phyloP scores from a whole-genome alignment of 2,329 filamentous ascomycete species.

The Aspergillus tanneri region DNA sequence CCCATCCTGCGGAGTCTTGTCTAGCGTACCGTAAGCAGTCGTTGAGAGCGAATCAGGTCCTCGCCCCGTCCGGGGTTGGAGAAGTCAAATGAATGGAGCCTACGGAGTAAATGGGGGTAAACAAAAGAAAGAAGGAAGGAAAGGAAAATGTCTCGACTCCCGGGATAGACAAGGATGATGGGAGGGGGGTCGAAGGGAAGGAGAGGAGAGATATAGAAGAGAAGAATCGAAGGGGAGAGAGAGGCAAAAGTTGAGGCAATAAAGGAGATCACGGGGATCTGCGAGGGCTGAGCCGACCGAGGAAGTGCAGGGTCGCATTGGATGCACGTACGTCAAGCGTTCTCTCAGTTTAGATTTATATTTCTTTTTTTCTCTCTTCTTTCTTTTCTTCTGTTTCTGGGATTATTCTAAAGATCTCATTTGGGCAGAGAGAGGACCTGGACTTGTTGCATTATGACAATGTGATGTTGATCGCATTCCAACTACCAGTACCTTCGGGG shows the following conservation, averaged over 20 bases:
- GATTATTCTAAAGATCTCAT: background rate
- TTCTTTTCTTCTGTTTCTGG: background rate
- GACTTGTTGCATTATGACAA: background rate
- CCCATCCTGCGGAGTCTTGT: conserved; percentile 14
- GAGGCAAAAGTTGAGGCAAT: too few relatives aligned
- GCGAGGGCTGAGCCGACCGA: conserved; percentile 4
- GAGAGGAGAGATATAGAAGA: conserved; percentile 1
- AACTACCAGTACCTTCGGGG: background rate
- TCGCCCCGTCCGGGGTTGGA: too few relatives aligned
- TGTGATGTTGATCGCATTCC: conserved; percentile 1
- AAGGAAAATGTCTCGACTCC: background rate
- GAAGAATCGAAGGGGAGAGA: conserved; percentile 1
- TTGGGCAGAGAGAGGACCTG: background rate
- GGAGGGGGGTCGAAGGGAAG: conserved; percentile 4
- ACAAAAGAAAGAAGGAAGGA: background rate
- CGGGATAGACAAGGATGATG: background rate
- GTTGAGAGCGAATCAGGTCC: background rate
- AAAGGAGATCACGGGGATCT: conserved; percentile 8
- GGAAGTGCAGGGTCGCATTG: background rate
- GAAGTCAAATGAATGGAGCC: background rate
- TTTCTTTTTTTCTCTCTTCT: background rate
- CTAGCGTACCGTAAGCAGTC: conserved; percentile 9
- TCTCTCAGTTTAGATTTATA: background rate
- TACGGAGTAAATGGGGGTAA: background rate
- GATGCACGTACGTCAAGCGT: background rate